A percentile compares a stretch with the other conserved stretches of the same genome.
Evolutionary conservation across 1,284 basidiomycete genomes (phyloP).

Genomic region (Ustilago bromivora): DNA sequence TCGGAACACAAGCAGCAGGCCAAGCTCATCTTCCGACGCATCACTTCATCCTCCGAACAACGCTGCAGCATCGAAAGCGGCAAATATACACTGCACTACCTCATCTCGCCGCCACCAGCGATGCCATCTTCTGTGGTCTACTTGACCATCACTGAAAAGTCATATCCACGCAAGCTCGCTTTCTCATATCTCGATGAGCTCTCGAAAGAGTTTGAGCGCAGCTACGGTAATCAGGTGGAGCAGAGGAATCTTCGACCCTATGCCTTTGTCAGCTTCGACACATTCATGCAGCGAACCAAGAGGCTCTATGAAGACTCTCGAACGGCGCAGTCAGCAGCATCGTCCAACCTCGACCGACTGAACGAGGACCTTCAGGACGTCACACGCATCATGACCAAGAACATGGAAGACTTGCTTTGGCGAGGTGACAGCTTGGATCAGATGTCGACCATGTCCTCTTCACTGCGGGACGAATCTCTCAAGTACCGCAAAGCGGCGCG

Average conservation of each 20-base stretch:
- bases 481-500: conserved; percentile 96
- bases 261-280: conserved; percentile 75
- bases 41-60: conserved; percentile 88
- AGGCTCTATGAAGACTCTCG: conserved; percentile 93
- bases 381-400: conserved; percentile 99
- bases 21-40: conserved; percentile 93
- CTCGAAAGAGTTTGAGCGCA: conserved; percentile 85
- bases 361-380: conserved; percentile 98
- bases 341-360: conserved; percentile 82
- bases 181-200: conserved; percentile 98
- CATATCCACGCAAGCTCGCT: conserved; percentile 95
- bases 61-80: conserved; percentile 97
- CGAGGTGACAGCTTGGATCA: conserved; percentile 92
- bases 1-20: conserved; percentile 99
- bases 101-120: conserved; percentile 75
- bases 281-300: conserved; percentile 98
- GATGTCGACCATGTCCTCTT: conserved; percentile 97
- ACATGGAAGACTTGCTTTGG: conserved; percentile 99
- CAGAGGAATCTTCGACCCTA: conserved; percentile 66
- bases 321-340: conserved; percentile 79
- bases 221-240: conserved; percentile 65
- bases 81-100: conserved; percentile 92
- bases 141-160: conserved; percentile 93
- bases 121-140: conserved; percentile 78
- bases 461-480: conserved; percentile 94